These are phyloP conservation scores for Kwoniella bestiolae DNA, from an alignment of 768 basidiomycete genomes.

Conservation along the genomic window DNA sequence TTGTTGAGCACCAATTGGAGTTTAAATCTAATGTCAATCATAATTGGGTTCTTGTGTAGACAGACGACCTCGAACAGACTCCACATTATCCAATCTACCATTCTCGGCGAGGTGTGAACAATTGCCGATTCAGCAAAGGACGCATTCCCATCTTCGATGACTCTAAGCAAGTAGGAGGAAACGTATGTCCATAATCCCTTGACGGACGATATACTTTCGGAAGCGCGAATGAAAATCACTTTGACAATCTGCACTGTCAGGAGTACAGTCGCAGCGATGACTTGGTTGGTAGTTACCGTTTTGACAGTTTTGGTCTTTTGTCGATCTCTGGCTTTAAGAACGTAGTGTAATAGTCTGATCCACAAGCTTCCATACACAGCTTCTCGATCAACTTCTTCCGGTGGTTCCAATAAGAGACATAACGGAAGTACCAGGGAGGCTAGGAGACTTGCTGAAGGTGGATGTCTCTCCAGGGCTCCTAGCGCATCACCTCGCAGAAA, in stretches of 20 bases:
- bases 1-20: constrained; percentile 26
- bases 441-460: constrained; percentile 18
- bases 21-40: constrained; percentile 30
- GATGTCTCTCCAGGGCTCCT: constrained; percentile 24
- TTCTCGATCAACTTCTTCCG: constrained; percentile 26
- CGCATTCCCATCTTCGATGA: constrained; percentile 28
- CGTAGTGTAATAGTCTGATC: constrained; percentile 33
- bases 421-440: constrained; percentile 32
- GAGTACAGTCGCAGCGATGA: constrained; percentile 16
- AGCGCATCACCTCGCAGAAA: constrained; percentile 38
- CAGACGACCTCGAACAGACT: constrained; percentile 37
- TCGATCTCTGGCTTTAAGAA: constrained; percentile 7
- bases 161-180: constrained; percentile 12
- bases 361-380: constrained; percentile 25
- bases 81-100: constrained; percentile 47
- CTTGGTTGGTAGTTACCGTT: background rate
- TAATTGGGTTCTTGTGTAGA: constrained; percentile 34
- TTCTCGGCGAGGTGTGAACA: constrained; percentile 10
- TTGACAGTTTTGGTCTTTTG: background rate
- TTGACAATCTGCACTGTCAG: constrained; percentile 46
- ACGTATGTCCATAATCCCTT: constrained; percentile 43
- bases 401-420: constrained; percentile 19
- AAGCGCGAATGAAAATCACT: constrained; percentile 38
- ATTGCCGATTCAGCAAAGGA: constrained; percentile 17
- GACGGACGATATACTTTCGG: constrained; percentile 30